These are phyloP conservation scores for Gloeopeniophorella convolvens DNA, from an alignment of 768 basidiomycete species.

Conservation along the genomic window DNA sequence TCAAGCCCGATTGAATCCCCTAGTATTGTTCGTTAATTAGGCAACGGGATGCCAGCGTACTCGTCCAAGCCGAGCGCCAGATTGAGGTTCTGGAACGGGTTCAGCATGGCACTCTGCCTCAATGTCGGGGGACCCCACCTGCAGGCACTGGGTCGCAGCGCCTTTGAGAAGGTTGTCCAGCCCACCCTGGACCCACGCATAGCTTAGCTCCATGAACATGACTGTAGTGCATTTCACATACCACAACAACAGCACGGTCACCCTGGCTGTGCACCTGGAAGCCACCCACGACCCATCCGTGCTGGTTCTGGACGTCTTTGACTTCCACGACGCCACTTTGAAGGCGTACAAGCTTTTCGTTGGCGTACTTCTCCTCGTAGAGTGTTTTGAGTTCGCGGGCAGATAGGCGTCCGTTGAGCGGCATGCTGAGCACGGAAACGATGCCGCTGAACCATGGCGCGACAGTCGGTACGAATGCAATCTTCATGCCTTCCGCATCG, in stretches of 20 bases:
- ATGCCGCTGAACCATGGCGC: slow-evolving; percentile 97
- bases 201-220: neutral
- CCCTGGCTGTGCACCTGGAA: slow-evolving; percentile 88
- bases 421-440: slow-evolving; percentile 78
- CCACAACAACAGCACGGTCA: slow-evolving; percentile 90
- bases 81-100: slow-evolving; percentile 72
- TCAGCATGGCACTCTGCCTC: neutral
- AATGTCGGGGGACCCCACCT: slow-evolving; percentile 40
- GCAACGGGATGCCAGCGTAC: slow-evolving; percentile 62
- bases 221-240: slow-evolving; percentile 34
- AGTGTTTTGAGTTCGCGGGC: slow-evolving; percentile 67
- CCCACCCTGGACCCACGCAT: slow-evolving; percentile 57
- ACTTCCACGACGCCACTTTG: slow-evolving; percentile 67
- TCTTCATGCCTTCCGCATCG: slow-evolving; percentile 35
- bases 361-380: slow-evolving; percentile 72
- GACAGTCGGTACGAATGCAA: slow-evolving; percentile 85
- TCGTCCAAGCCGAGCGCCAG: slow-evolving; percentile 85
- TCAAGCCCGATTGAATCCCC: no score
- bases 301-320: slow-evolving; percentile 69
- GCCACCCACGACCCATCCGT: slow-evolving; percentile 89
- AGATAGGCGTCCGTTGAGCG: slow-evolving; percentile 56
- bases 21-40: no score
- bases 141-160: slow-evolving; percentile 97
- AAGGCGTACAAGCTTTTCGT: slow-evolving; percentile 66
- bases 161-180: slow-evolving; percentile 97